Evolutionary conservation across 1,284 basidiomycete genomes (phyloP).

Genomic region (Cutaneotrichosporon curvatum): DNA sequence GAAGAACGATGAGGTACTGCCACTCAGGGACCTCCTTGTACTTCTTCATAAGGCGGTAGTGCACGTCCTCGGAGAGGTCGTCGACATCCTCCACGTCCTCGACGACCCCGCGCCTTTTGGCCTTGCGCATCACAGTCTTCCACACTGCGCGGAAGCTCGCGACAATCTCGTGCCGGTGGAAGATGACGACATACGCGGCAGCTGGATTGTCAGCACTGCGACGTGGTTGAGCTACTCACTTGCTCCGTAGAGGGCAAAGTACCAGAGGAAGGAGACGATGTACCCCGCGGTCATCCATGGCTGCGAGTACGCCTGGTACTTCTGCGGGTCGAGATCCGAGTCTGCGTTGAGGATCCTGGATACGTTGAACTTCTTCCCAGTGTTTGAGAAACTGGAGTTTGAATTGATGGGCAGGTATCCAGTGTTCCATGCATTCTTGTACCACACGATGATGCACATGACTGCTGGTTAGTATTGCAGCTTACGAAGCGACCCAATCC

Average conservation of each 20-base stretch:
- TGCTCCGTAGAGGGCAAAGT: conserved; percentile 38
- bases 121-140: conserved; percentile 22
- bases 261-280: conserved; percentile 31
- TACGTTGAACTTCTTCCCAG: conserved; percentile 37
- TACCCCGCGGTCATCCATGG: conserved; percentile 35
- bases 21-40: conserved; percentile 72
- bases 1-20: conserved; percentile 64
- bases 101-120: conserved; percentile 5
- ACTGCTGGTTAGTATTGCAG: no score
- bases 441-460: conserved; percentile 25
- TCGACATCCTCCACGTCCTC: conserved; percentile 8
- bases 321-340: conserved; percentile 17
- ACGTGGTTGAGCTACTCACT: no score
- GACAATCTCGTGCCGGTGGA: conserved; percentile 46
- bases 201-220: conserved; percentile 54
- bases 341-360: conserved; percentile 32
- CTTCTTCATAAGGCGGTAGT: conserved; percentile 23
- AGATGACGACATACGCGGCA: conserved; percentile 43
- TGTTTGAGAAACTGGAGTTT: conserved; percentile 25
- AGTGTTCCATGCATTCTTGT: conserved; percentile 28
- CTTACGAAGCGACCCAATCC: conserved; percentile 9
- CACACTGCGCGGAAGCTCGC: no score
- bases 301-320: conserved; percentile 36
- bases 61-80: conserved; percentile 28
- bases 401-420: conserved; percentile 34